Conservation (phyloP, 2,329 filamentous ascomycete genomes). For the Diaporthe citriasiana region DNA sequence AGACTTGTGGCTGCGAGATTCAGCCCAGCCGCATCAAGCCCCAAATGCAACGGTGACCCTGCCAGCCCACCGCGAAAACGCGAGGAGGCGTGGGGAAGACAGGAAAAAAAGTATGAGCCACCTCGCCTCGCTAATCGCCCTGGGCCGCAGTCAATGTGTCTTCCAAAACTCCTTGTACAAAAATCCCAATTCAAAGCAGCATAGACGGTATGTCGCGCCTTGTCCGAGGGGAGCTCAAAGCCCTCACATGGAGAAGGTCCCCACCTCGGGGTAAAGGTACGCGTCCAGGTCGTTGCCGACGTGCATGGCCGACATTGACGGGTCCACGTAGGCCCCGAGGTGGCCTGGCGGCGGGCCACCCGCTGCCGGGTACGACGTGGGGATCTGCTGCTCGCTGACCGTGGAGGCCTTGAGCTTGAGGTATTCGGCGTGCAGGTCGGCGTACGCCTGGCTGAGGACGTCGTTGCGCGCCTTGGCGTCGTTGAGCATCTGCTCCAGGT, state of each 20-base stretch:
- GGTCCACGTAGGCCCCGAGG: slow-evolving; percentile 42
- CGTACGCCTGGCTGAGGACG: slow-evolving; percentile 67
- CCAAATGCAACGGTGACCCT: slow-evolving; percentile 24
- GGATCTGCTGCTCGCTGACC: slow-evolving; percentile 44
- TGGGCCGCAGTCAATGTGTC: not conserved
- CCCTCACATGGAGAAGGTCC: slow-evolving; percentile 44
- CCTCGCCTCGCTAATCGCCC: slow-evolving; percentile 13
- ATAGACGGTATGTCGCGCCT: not conserved
- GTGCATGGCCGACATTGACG: slow-evolving; percentile 43
- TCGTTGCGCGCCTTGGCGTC: slow-evolving; percentile 69
- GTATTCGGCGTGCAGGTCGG: slow-evolving; percentile 62
- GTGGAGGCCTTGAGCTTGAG: slow-evolving; percentile 55
- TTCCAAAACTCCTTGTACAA: not conserved
- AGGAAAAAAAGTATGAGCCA: not conserved
- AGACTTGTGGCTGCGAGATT: slow-evolving; percentile 10
- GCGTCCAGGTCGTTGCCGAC: slow-evolving; percentile 50
- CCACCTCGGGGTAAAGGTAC: slow-evolving; percentile 51
- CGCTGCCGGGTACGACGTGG: slow-evolving; percentile 39
- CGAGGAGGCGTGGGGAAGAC: not conserved
- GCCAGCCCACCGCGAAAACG: not conserved
- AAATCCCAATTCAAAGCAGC: not conserved
- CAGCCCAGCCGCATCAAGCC: slow-evolving; percentile 28
- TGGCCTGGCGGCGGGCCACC: slow-evolving; percentile 21
- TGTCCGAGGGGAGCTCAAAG: too few relatives aligned
- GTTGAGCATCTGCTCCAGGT: slow-evolving; percentile 70